Evolutionary conservation across 2,329 filamentous ascomycete species (phyloP).

Genomic region (Gaeumannomyces tritici): DNA sequence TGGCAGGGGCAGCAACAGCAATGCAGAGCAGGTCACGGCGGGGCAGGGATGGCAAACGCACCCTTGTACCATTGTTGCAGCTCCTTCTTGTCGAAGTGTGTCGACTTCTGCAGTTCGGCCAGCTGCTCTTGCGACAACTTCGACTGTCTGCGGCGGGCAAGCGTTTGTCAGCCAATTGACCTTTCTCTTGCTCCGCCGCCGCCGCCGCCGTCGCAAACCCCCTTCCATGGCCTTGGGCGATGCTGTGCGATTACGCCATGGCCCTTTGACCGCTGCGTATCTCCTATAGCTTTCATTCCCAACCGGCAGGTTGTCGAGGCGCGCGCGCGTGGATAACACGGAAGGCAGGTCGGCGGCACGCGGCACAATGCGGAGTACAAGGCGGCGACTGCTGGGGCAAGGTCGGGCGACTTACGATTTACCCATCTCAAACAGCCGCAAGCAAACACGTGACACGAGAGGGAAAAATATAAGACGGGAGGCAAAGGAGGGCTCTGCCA

Average conservation of each 20-base stretch:
- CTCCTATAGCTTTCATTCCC: background rate
- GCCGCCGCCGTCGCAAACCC: background rate
- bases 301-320: background rate
- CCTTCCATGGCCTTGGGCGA: background rate
- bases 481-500: background rate
- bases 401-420: conserved; percentile 38
- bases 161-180: background rate
- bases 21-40: conserved; percentile 2
- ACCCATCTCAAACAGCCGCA: conserved; percentile 29
- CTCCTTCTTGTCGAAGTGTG: conserved; percentile 99
- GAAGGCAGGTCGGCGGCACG: background rate
- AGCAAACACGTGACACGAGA: background rate
- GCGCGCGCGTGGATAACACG: background rate
- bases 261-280: background rate
- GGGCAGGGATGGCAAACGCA: conserved; percentile 29
- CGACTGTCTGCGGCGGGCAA: conserved; percentile 61
- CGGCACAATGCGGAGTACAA: background rate
- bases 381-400: conserved; percentile 5
- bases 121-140: conserved; percentile 97
- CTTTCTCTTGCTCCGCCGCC: background rate
- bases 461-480: no score
- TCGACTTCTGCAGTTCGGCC: conserved; percentile 88
- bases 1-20: background rate
- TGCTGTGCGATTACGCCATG: background rate
- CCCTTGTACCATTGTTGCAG: conserved; percentile 99